Evolutionary conservation across 257 asterid genomes (phyloP), one percentile per base, ranked within the genome.

Genomic region (Leonotis leonurus): DNA sequence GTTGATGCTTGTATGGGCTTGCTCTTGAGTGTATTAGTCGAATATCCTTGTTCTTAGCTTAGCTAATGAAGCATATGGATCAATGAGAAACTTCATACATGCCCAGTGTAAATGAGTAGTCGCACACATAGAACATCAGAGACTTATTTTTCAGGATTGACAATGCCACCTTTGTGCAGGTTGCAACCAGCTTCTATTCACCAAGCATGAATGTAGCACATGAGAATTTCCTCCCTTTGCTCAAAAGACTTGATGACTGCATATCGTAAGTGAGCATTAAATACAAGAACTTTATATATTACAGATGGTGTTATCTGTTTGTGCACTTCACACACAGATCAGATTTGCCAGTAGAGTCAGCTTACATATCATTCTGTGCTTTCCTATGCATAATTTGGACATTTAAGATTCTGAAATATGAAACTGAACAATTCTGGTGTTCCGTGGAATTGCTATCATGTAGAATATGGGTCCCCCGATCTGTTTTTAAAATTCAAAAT

Each of bases 211-310:
- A 72, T 68, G 94, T 87, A 37, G 72, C 80, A 12, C 87, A 80
- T 61, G 82, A 74, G 21, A 89, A 79, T 76, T 93, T 93, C 76
- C 97, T 93, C 53, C 99, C 95, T 30, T 66, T 93, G 76, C 94
- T 93, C 68, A 93, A 85, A 74, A 83, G 90, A 70, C 95, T 93
- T 55, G 99, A 93, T 52, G 96, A 89, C 75, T 83, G 97, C 83
- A 89, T 93, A 70, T 73, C 88, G 97, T 93, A 81, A 87, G 99
- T 82, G 70, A 40, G 36, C 52, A 30, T 43, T 64, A 62, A 61
- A 18, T 68, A 21, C 32, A 39, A 4, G 53, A 20, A 35, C 44
- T 18, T 39, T 76, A 16, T 29, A 60, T 26, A 44, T 56, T 56
- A 43, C 21, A 59, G 39, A n/a, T n/a, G 30, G 26, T 67, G 40